Conservation (phyloP, 2,329 filamentous ascomycete genomes). For the Blastomyces gilchristii region DNA sequence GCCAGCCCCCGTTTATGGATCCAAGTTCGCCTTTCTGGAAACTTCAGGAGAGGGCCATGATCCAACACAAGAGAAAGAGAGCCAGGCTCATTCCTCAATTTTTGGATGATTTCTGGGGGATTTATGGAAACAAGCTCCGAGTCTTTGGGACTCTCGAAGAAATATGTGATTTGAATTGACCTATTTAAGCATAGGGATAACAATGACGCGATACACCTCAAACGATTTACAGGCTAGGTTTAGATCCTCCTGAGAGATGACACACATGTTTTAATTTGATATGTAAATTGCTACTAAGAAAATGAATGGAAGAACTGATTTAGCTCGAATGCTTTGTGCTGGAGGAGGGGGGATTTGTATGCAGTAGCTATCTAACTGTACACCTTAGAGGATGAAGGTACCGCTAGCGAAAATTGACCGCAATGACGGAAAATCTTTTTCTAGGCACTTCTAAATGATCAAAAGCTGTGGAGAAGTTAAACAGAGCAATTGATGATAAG, state of each 20-base stretch:
- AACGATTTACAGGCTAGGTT: neutral
- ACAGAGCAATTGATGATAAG: slow-evolving; percentile 87
- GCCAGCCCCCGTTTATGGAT: neutral
- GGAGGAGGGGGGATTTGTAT: slow-evolving; percentile 47
- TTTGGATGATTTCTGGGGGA: slow-evolving; percentile 44
- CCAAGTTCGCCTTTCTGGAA: neutral
- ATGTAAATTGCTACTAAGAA: neutral
- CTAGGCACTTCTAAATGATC: slow-evolving; percentile 91
- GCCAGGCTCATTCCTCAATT: slow-evolving; percentile 44
- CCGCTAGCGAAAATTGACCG: slow-evolving; percentile 99
- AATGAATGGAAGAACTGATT: neutral
- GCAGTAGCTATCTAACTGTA: slow-evolving; percentile 97
- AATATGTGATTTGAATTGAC: slow-evolving; percentile 26
- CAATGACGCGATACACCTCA: no score
- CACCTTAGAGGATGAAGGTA: slow-evolving; percentile 70
- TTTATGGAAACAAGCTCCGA: slow-evolving; percentile 50
- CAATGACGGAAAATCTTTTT: slow-evolving; percentile 44
- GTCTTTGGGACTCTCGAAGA: slow-evolving; percentile 51
- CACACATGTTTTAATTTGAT: neutral
- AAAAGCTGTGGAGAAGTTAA: slow-evolving; percentile 57
- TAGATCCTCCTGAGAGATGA: neutral
- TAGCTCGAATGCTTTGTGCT: neutral
- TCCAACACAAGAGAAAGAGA: slow-evolving; percentile 24
- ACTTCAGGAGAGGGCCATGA: slow-evolving; percentile 13
- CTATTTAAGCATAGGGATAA: slow-evolving; percentile 3